Conservation (phyloP, 1,284 basidiomycete genomes). For the Phellopilus nigrolimitatus region DNA sequence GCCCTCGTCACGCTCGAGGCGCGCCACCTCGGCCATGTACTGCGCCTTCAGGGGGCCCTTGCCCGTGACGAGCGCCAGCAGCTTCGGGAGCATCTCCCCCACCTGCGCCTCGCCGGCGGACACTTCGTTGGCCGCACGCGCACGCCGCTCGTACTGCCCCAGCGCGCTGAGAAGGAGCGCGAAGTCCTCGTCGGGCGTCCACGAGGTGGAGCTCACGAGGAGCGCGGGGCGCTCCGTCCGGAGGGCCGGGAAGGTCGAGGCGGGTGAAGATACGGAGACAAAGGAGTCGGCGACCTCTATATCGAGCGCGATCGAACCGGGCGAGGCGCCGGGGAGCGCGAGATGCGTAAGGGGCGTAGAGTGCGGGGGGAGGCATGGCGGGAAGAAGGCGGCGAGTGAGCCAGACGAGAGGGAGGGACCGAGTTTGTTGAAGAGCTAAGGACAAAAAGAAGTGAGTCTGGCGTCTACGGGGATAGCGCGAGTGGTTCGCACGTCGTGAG, state of each 20-base stretch:
- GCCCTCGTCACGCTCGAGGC: constrained; percentile 45
- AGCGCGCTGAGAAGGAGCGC: constrained; percentile 75
- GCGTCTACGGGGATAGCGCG: constrained; percentile 7
- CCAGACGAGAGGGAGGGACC: constrained; percentile 32
- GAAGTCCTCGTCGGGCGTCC: constrained; percentile 99
- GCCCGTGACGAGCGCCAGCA: constrained; percentile 87
- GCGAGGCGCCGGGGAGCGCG: background rate
- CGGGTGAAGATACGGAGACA: constrained; percentile 30
- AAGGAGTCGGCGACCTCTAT: constrained; percentile 9
- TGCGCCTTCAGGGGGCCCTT: constrained; percentile 76
- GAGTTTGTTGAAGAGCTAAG: constrained; percentile 56
- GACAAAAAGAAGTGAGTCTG: constrained; percentile 22
- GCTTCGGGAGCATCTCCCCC: constrained; percentile 51
- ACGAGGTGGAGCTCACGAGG: constrained; percentile 89
- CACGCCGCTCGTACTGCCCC: constrained; percentile 60
- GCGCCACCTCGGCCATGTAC: constrained; percentile 65
- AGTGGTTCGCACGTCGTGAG: constrained; percentile 58
- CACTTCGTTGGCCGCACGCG: constrained; percentile 32
- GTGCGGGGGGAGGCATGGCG: constrained; percentile 41
- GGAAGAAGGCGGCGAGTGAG: constrained; percentile 37
- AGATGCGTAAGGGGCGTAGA: constrained; percentile 59
- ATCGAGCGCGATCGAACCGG: constrained; percentile 5
- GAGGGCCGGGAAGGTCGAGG: constrained; percentile 32
- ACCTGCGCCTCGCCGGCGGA: constrained; percentile 21
- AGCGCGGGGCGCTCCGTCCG: constrained; percentile 78